These are phyloP conservation scores for Quercus agrifolia DNA, from an alignment of 306 rosid species.

Conservation along the genomic window DNA sequence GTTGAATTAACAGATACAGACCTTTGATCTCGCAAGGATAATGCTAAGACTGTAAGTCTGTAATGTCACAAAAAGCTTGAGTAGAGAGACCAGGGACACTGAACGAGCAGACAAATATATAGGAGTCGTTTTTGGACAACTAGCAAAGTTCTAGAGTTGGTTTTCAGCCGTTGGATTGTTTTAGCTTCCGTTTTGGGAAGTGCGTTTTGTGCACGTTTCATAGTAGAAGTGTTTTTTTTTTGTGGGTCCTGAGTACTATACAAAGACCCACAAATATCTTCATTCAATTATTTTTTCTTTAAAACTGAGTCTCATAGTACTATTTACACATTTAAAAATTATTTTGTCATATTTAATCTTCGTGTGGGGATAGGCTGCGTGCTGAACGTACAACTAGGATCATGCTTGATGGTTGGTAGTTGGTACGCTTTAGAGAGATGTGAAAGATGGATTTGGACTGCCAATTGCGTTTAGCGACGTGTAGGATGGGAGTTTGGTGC, in stretches of 20 bases:
- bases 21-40: not conserved
- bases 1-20: not conserved
- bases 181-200: accelerated
- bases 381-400: conserved; percentile 4
- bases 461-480: not conserved
- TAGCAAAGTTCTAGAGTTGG: conserved; percentile 14
- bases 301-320: accelerated
- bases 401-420: not conserved
- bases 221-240: accelerated
- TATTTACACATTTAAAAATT: too few relatives aligned
- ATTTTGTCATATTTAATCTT: not conserved
- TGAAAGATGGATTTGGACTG: not conserved
- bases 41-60: not conserved
- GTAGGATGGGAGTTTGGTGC: not conserved
- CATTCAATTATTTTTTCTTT: too few relatives aligned
- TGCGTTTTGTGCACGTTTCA: accelerated
- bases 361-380: not conserved
- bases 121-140: not conserved
- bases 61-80: not conserved
- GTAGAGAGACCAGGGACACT: too few relatives aligned
- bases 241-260: accelerated
- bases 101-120: not conserved
- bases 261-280: too few relatives aligned
- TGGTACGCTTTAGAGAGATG: not conserved
- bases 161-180: not conserved